Evolutionary conservation across 1,139 yeast genomes (phyloP).

Genomic region (Hanseniaspora gamundiae): DNA sequence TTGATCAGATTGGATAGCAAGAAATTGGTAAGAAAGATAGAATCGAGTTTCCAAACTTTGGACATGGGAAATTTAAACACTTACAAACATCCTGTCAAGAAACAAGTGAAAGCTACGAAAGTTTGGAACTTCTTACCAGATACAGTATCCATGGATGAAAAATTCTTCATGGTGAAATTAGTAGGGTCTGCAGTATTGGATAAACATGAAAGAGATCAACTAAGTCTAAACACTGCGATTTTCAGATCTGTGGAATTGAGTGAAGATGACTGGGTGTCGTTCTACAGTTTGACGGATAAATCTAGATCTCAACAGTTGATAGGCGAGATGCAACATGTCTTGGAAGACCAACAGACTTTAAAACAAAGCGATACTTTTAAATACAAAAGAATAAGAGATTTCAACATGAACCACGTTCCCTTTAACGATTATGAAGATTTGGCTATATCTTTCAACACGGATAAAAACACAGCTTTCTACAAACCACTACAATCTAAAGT

Average conservation of each 20-base stretch:
- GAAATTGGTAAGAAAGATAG: slow-evolving; percentile 34
- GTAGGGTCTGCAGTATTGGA: slow-evolving; percentile 63
- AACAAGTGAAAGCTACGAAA: slow-evolving; percentile 57
- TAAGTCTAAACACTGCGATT: slow-evolving; percentile 48
- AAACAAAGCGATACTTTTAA: slow-evolving; percentile 37
- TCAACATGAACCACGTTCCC: slow-evolving; percentile 57
- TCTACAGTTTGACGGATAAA: slow-evolving; percentile 41
- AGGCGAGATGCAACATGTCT: slow-evolving; percentile 34
- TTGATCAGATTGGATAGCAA: slow-evolving; percentile 12
- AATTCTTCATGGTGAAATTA: slow-evolving; percentile 59
- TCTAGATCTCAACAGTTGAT: slow-evolving; percentile 34
- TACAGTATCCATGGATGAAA: slow-evolving; percentile 74
- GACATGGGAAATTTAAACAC: slow-evolving; percentile 33
- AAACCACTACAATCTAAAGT: slow-evolving; percentile 70
- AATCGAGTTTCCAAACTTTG: slow-evolving; percentile 58
- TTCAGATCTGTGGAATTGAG: slow-evolving; percentile 67
- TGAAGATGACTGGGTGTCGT: slow-evolving; percentile 73
- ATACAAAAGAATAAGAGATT: slow-evolving; percentile 62
- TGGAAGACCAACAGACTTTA: neutral
- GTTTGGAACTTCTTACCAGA: slow-evolving; percentile 84
- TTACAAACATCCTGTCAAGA: slow-evolving; percentile 69
- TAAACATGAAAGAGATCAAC: slow-evolving; percentile 30
- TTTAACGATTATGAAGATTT: slow-evolving; percentile 32
- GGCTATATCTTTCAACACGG: slow-evolving; percentile 40
- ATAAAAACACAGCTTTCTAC: slow-evolving; percentile 52